Base-by-base conservation (phyloP, 805 yeast species). In the Scheffersomyces amazonensis region DNA sequence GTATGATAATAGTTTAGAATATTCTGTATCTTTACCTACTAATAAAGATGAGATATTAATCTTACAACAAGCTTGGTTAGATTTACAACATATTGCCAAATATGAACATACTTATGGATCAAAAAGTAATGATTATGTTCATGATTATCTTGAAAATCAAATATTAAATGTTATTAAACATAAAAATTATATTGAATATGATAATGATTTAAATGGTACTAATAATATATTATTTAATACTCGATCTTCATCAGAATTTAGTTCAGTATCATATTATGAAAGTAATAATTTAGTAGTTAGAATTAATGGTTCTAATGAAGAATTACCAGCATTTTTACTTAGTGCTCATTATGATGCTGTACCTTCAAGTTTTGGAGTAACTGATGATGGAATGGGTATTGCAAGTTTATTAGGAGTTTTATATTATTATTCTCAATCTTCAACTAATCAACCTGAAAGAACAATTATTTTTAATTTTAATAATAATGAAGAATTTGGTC, bases 321-420 rank as follows among this genome's bases (percentile, higher is more conserved):
- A 62, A 0, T 60, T 84, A 35, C 83, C 84, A 1, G 95, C 89
- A 1, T 58, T 89, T 3, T 61, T 89, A 30, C 56, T 90, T 3
- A 83, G 93, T 49, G 89, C 96, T 4, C 97, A 90, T 63, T 90
- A 68, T 52, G 97, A 89, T 62, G 79, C 91, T 6, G 96, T 89
- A 6, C 95, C 96, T 16, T 78, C 95, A 2, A 80, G 88, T 4
- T 79, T 68, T 49, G 97, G 97, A 21, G 80, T 93, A 2, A 90
- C 96, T 2, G 97, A 90, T 57, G 96, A 88, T 54, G 96, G 96
- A 1, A 80, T 81, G 66, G 96, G 96, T 7, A 71, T 87, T 42
- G 95, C 89, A 1, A 74, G 93, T 8, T 66, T 89, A 71, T 62
- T 89, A 34, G 95, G 89, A 1, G 65, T 86, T 2, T 62, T 89